These are phyloP conservation scores for Stenocarpella maydis DNA, from an alignment of 2,329 filamentous ascomycete species.

Conservation along the genomic window DNA sequence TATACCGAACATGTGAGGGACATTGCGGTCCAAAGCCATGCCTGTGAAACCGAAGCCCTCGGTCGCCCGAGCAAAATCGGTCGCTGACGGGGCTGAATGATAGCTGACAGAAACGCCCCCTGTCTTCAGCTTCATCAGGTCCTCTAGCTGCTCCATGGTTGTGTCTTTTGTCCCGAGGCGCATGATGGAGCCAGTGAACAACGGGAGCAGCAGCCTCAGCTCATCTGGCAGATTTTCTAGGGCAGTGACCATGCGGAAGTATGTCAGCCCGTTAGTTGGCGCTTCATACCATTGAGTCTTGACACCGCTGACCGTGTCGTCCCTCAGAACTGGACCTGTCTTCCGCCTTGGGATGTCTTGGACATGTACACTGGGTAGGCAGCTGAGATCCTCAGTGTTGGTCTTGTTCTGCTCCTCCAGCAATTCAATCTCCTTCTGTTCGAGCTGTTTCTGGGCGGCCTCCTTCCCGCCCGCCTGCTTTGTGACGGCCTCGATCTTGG, in stretches of 20 bases:
- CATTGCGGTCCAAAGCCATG: constrained; percentile 87
- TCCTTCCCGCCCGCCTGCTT: constrained; percentile 74
- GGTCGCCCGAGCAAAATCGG: constrained; percentile 71
- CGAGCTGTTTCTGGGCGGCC: constrained; percentile 75
- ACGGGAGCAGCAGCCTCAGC: constrained; percentile 81
- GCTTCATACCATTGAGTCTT: constrained; percentile 91
- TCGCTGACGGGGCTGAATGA: constrained; percentile 81
- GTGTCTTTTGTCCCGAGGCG: constrained; percentile 87
- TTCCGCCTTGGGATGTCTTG: constrained; percentile 85
- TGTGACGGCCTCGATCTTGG: constrained; percentile 76
- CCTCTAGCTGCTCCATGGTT: constrained; percentile 94
- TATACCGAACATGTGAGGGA: constrained; percentile 90
- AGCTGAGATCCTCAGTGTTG: constrained; percentile 84
- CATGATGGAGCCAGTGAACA: constrained; percentile 94
- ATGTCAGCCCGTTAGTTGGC: constrained; percentile 93
- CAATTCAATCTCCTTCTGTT: constrained; percentile 80
- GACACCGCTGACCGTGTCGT: constrained; percentile 70
- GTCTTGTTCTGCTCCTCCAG: constrained; percentile 85
- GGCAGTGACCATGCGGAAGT: constrained; percentile 88
- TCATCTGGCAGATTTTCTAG: constrained; percentile 84
- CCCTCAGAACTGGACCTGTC: constrained; percentile 66
- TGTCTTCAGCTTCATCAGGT: constrained; percentile 94
- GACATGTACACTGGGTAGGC: constrained; percentile 86
- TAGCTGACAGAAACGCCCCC: constrained; percentile 88
- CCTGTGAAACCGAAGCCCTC: constrained; percentile 88